These are phyloP conservation scores for Candida loeiensis DNA, from an alignment of 805 yeast species.

Conservation along the genomic window DNA sequence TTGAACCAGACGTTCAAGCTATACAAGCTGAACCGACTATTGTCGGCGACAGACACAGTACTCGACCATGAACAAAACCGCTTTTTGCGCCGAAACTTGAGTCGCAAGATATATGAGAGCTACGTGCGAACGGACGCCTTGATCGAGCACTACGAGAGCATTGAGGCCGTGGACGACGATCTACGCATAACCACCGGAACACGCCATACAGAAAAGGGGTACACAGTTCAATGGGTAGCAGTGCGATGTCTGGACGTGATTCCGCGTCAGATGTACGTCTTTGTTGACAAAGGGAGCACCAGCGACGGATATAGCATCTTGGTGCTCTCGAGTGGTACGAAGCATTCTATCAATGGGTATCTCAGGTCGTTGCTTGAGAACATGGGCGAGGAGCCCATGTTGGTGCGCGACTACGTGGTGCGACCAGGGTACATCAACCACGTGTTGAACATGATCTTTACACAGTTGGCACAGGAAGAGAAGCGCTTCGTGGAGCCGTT, in stretches of 20 bases:
- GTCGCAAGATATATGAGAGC: constrained; percentile 5
- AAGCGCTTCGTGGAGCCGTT: background rate
- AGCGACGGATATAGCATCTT: background rate
- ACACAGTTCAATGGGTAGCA: constrained; percentile 10
- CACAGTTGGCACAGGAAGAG: constrained; percentile 2
- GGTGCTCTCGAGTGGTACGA: constrained; percentile 8
- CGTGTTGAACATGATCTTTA: constrained; percentile 8
- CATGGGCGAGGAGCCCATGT: constrained; percentile 10
- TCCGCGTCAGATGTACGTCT: constrained; percentile 12
- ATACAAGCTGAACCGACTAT: constrained; percentile 11
- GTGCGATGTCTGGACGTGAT: constrained; percentile 10
- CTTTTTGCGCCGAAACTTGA: constrained; percentile 8
- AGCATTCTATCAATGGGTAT: constrained; percentile 5
- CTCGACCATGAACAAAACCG: constrained; percentile 4
- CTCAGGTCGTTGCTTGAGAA: constrained; percentile 11
- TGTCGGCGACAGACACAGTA: constrained; percentile 1
- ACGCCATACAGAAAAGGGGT: constrained; percentile 2
- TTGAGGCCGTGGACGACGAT: constrained; percentile 7
- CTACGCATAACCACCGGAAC: constrained; percentile 8
- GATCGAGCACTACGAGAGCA: constrained; percentile 10
- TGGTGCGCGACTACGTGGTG: constrained; percentile 12
- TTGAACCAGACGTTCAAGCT: constrained; percentile 15
- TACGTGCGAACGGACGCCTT: constrained; percentile 2
- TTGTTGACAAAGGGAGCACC: constrained; percentile 5
- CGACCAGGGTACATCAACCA: constrained; percentile 7